These are phyloP conservation scores for Dactylellina cionopaga DNA, from an alignment of 2,329 filamentous ascomycete genomes.

Conservation along the genomic window DNA sequence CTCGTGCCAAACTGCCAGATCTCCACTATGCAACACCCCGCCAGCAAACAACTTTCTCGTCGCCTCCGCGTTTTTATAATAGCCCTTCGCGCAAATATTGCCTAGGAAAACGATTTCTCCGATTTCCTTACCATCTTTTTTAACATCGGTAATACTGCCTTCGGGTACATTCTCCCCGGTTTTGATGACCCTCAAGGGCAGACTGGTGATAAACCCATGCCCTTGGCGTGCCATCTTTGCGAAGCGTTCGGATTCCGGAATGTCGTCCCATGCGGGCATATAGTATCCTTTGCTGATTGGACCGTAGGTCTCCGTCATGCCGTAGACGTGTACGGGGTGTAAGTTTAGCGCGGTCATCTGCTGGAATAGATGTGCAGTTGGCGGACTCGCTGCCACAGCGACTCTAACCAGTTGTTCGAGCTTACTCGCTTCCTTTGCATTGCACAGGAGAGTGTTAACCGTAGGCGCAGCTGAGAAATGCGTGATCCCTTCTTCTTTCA, in stretches of 20 bases:
- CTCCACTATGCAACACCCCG: conserved; percentile 86
- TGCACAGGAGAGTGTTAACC: conserved; percentile 92
- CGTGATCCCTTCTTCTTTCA: conserved; percentile 87
- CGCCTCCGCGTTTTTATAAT: conserved; percentile 88
- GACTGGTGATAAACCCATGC: conserved; percentile 74
- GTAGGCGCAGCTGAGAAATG: conserved; percentile 97
- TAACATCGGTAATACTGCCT: conserved; percentile 73
- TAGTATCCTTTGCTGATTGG: conserved; percentile 94
- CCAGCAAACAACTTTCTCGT: conserved; percentile 88
- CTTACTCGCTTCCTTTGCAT: conserved; percentile 76
- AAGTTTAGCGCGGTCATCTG: conserved; percentile 90
- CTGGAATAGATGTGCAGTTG: conserved; percentile 88
- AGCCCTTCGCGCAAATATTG: conserved; percentile 91
- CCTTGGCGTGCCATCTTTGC: conserved; percentile 92
- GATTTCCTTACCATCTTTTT: conserved; percentile 76
- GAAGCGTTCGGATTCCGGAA: conserved; percentile 81
- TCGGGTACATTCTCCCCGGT: conserved; percentile 65
- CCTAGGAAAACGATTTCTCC: conserved; percentile 79
- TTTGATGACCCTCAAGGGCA: conserved; percentile 84
- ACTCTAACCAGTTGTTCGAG: conserved; percentile 79
- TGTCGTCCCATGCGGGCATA: conserved; percentile 81
- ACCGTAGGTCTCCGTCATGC: conserved; percentile 69
- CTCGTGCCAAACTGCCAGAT: conserved; percentile 90
- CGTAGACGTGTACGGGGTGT: conserved; percentile 91
- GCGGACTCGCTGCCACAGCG: conserved; percentile 91